Conservation (phyloP, 176 grass and related monocot species). For the Eragrostis curvula region DNA sequence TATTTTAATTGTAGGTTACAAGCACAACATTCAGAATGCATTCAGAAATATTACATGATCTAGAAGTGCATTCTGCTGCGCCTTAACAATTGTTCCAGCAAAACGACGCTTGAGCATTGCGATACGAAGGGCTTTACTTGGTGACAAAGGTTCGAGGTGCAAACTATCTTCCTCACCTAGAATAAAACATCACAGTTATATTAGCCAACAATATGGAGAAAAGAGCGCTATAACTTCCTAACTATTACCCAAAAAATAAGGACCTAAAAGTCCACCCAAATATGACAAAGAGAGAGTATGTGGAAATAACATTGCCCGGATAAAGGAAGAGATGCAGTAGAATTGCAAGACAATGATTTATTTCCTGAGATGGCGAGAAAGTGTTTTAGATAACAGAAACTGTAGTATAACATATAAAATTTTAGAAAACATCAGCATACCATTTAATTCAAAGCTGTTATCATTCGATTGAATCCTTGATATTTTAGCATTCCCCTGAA, state of each 20-base stretch:
- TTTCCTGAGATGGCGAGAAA: slow-evolving; percentile 31
- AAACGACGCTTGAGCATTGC: slow-evolving; percentile 81
- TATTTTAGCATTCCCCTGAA: slow-evolving; percentile 51
- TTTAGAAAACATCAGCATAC: slow-evolving; percentile 41
- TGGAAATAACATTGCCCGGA: slow-evolving; percentile 51
- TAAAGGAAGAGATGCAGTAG: slow-evolving; percentile 41
- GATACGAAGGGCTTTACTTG: slow-evolving; percentile 80
- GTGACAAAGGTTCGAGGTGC: slow-evolving; percentile 65
- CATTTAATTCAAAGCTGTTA: slow-evolving; percentile 32
- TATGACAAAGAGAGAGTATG: slow-evolving; percentile 15
- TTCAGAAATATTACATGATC: slow-evolving; percentile 63
- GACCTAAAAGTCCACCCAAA: background rate
- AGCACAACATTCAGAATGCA: background rate
- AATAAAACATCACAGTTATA: slow-evolving; percentile 29
- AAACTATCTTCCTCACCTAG: slow-evolving; percentile 55
- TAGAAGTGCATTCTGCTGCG: slow-evolving; percentile 73
- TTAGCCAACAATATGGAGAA: slow-evolving; percentile 23
- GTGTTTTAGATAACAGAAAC: slow-evolving; percentile 26
- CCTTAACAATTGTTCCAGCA: slow-evolving; percentile 91
- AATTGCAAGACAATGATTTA: slow-evolving; percentile 36
- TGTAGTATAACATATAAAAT: slow-evolving; percentile 10
- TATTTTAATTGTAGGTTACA: background rate
- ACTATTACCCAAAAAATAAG: slow-evolving; percentile 17
- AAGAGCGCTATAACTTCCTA: background rate
- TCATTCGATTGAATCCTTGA: slow-evolving; percentile 31